Percentiles rank a stretch among this genome's conserved stretches.
Evolutionary conservation across 129 eudicot species (phyloP).

Genomic region (Rutidosis leptorrhynchoides): DNA sequence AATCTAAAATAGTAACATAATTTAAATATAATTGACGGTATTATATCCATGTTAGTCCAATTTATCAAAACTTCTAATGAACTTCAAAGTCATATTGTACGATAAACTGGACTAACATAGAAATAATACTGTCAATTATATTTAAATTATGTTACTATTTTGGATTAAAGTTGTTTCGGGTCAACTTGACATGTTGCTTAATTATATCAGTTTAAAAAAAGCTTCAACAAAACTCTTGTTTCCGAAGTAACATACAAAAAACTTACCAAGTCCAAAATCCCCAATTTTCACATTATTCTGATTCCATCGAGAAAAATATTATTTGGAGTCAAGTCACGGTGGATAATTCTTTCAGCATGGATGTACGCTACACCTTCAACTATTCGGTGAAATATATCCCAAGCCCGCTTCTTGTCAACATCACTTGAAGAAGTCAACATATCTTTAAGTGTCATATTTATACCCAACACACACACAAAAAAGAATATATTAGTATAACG

Average conservation of each 20-base stretch:
- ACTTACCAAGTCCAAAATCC: constrained; percentile 95
- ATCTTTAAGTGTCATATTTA: constrained; percentile 73
- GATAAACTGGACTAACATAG: no score
- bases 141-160: not conserved
- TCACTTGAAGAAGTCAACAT: constrained; percentile 74
- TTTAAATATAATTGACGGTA: not conserved
- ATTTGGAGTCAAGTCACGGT: constrained; percentile 95
- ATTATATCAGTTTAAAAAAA: not conserved
- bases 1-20: not conserved
- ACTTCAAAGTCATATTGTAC: no score
- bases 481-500: constrained; percentile 3
- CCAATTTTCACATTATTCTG: constrained; percentile 93
- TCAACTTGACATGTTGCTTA: not conserved
- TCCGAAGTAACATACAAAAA: not conserved
- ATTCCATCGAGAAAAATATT: constrained; percentile 92
- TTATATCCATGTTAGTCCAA: no score
- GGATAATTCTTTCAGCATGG: constrained; percentile 91
- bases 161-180: not conserved
- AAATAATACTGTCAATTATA: not conserved
- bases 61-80: no score
- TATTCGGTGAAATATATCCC: constrained; percentile 87
- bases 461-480: constrained; percentile 20
- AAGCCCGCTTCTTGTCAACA: constrained; percentile 78
- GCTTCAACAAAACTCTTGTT: constrained; percentile 2
- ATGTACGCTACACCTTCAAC: constrained; percentile 95